Evolutionary conservation across 2,329 filamentous ascomycete species (phyloP).

Genomic region (Helotiales sp.): DNA sequence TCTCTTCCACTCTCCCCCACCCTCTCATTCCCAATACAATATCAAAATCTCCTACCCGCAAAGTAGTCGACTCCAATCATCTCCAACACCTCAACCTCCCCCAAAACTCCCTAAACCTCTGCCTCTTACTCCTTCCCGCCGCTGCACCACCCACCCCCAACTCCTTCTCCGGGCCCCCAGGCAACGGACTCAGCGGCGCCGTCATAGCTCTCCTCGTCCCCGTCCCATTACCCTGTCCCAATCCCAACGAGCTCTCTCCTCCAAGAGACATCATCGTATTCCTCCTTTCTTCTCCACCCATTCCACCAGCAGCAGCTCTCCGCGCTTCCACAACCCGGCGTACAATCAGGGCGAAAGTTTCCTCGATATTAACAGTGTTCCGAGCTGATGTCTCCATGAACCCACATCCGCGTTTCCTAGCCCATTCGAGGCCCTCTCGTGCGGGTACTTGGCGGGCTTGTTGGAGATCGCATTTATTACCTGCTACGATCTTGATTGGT

Average conservation of each 20-base stretch:
- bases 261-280: conserved; percentile 9
- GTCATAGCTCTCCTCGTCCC: conserved; percentile 32
- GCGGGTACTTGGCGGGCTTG: conserved; percentile 68
- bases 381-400: conserved; percentile 90
- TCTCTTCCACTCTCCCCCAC: background rate
- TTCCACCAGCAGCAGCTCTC: background rate
- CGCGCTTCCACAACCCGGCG: conserved; percentile 56
- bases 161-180: conserved; percentile 27
- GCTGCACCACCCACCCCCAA: conserved; percentile 1
- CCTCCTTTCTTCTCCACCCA: conserved; percentile 5
- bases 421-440: conserved; percentile 74
- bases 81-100: conserved; percentile 22
- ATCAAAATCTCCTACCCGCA: background rate
- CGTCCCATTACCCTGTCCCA: conserved; percentile 9
- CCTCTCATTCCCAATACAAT: background rate
- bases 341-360: conserved; percentile 76
- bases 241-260: background rate
- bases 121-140: conserved; percentile 7
- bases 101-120: conserved; percentile 14
- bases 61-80: conserved; percentile 4
- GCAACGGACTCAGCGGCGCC: conserved; percentile 32
- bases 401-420: conserved; percentile 68
- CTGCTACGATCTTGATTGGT: conserved; percentile 80
- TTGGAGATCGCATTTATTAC: conserved; percentile 84
- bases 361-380: conserved; percentile 85